phyloP scores from a whole-genome alignment of 2,329 filamentous ascomycete species.

The Chaetomium globosum region DNA sequence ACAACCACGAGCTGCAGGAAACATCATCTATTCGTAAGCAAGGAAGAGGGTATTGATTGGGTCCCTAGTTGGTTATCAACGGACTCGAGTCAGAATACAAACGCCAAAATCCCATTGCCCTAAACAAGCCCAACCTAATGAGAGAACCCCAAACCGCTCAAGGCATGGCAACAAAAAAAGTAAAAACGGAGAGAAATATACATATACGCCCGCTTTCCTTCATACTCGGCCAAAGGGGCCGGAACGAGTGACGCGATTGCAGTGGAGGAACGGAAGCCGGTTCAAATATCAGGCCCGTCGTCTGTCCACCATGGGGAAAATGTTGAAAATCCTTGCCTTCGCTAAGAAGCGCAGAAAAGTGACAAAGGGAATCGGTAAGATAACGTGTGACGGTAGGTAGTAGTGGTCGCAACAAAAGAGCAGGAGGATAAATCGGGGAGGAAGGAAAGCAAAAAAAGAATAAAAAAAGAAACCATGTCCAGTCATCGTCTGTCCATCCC shows the following conservation, averaged over 20 bases:
- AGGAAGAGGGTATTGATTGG: not conserved
- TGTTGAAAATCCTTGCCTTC: slow-evolving; percentile 8
- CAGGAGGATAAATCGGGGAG: not conserved
- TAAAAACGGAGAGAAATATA: slow-evolving; percentile 10
- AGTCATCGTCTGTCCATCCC: slow-evolving; percentile 7
- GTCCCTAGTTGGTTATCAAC: slow-evolving; percentile 1
- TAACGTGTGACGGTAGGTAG: not conserved
- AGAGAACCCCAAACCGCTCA: not conserved
- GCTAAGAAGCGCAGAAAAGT: not conserved
- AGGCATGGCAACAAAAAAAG: not conserved
- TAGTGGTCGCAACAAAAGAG: not conserved
- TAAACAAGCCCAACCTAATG: slow-evolving; percentile 3
- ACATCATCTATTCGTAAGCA: not conserved
- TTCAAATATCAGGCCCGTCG: not conserved
- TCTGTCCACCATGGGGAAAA: not conserved
- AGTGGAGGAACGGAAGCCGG: not conserved
- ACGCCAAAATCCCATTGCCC: not conserved
- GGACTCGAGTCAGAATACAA: slow-evolving; percentile 2
- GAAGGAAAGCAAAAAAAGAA: slow-evolving; percentile 7
- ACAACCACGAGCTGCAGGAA: not conserved
- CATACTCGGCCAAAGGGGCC: not conserved
- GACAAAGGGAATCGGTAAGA: slow-evolving; percentile 12
- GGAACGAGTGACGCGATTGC: not conserved
- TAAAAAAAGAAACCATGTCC: slow-evolving; percentile 12
- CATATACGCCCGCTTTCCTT: slow-evolving; percentile 12